Conservation (phyloP, 2,329 filamentous ascomycete species). For the Pestalotiopsis sp. region DNA sequence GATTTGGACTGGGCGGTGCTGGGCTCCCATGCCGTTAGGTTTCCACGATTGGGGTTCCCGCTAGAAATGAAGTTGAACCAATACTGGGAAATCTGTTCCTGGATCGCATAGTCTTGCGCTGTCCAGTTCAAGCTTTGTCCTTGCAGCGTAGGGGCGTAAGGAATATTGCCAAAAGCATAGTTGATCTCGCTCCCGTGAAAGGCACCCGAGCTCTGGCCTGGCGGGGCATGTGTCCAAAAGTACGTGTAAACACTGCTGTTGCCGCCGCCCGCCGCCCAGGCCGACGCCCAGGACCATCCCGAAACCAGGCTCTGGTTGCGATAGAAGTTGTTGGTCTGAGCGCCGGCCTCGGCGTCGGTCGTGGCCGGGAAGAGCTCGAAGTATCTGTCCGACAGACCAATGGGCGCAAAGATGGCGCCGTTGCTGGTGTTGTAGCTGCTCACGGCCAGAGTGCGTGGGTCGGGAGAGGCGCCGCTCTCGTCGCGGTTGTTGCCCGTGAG, state of each 20-base stretch:
- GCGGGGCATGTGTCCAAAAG: slow-evolving; percentile 31
- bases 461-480: slow-evolving; percentile 23
- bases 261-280: slow-evolving; percentile 26
- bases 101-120: slow-evolving; percentile 27
- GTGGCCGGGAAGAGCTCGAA: slow-evolving; percentile 27
- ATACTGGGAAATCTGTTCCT: slow-evolving; percentile 22
- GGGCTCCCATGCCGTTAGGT: slow-evolving; percentile 19
- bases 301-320: slow-evolving; percentile 26
- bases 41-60: slow-evolving; percentile 16
- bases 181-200: slow-evolving; percentile 33
- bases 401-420: slow-evolving; percentile 20
- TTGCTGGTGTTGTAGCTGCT: slow-evolving; percentile 21
- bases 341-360: slow-evolving; percentile 22
- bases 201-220: slow-evolving; percentile 24
- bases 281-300: slow-evolving; percentile 28
- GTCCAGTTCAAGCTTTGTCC: slow-evolving; percentile 28
- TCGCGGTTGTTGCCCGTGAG: slow-evolving; percentile 33
- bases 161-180: slow-evolving; percentile 35
- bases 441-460: slow-evolving; percentile 13
- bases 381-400: slow-evolving; percentile 19
- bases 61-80: slow-evolving; percentile 18
- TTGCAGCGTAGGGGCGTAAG: slow-evolving; percentile 9
- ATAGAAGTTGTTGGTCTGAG: slow-evolving; percentile 25
- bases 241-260: slow-evolving; percentile 31
- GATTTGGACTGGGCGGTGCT: slow-evolving; percentile 10